Conservation (phyloP, 805 yeast species). For the Peterozyma xylosa region DNA sequence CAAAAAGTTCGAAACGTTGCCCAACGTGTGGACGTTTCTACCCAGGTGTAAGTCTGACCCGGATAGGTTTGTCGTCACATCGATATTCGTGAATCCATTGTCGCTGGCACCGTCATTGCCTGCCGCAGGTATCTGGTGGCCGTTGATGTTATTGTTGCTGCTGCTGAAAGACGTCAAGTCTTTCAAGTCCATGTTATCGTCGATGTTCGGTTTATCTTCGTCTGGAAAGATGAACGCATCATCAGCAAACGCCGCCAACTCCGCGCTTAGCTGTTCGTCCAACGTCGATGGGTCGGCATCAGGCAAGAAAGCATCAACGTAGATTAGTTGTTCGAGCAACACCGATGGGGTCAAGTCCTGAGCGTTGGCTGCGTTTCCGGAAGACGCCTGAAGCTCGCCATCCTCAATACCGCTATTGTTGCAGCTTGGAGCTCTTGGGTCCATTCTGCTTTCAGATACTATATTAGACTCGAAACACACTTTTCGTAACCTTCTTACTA, state of each 20-base stretch:
- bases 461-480: too few relatives aligned
- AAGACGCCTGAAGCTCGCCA: too few relatives aligned
- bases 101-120: constrained; percentile 8
- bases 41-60: too few relatives aligned
- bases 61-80: too few relatives aligned
- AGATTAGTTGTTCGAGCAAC: constrained; percentile 68
- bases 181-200: constrained; percentile 11
- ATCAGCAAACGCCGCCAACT: constrained; percentile 77
- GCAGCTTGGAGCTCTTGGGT: too few relatives aligned
- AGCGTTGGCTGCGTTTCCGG: constrained; percentile 11
- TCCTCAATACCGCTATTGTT: too few relatives aligned
- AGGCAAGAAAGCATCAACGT: constrained; percentile 70
- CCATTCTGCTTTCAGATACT: too few relatives aligned
- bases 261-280: constrained; percentile 51
- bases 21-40: too few relatives aligned
- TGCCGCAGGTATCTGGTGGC: too few relatives aligned
- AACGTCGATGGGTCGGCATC: constrained; percentile 29
- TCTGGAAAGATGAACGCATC: constrained; percentile 77
- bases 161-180: constrained; percentile 2
- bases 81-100: background rate
- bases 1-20: too few relatives aligned
- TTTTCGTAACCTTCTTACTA: too few relatives aligned
- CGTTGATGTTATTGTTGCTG: background rate
- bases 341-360: constrained; percentile 31
- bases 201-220: constrained; percentile 57